phyloP scores from a whole-genome alignment of 148 eudicot genomes.

The Rheum nobile region DNA sequence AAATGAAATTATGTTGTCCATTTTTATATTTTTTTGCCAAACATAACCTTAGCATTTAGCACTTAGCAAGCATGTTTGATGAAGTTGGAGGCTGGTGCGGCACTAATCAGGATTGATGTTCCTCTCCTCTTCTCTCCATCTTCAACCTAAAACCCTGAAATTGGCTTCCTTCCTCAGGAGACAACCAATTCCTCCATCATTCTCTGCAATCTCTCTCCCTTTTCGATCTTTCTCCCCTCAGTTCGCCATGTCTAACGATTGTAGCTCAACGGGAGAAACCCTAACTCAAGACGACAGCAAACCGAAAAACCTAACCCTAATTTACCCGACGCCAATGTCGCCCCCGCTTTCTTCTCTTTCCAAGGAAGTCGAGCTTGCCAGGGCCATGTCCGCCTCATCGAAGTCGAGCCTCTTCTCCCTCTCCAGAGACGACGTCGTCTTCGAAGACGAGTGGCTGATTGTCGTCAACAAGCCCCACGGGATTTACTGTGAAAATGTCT shows the following conservation, averaged over 20 bases:
- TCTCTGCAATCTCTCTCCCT: background rate
- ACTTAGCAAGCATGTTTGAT: too few relatives aligned
- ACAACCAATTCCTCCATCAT: background rate
- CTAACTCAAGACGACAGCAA: constrained; percentile 17
- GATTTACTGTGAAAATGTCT: constrained; percentile 66
- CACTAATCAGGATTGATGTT: too few relatives aligned
- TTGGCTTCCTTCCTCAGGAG: background rate
- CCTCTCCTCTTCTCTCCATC: background rate
- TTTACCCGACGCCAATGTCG: constrained; percentile 73
- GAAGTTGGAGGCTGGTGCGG: too few relatives aligned
- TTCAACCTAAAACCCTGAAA: background rate
- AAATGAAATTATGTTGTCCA: too few relatives aligned
- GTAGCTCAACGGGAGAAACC: constrained; percentile 7
- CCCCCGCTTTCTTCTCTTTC: constrained; percentile 68
- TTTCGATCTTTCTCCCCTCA: background rate
- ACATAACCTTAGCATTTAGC: too few relatives aligned
- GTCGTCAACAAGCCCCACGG: constrained; percentile 79
- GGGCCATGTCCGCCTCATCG: constrained; percentile 92
- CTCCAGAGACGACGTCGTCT: constrained; percentile 39
- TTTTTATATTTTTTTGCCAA: too few relatives aligned
- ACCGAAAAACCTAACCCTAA: constrained; percentile 9
- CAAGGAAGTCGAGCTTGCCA: constrained; percentile 63
- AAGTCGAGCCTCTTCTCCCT: constrained; percentile 47
- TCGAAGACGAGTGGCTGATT: constrained; percentile 77
- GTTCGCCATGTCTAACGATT: background rate